Base-by-base conservation (phyloP, 345 rosid species). In the Fremontodendron californicum region DNA sequence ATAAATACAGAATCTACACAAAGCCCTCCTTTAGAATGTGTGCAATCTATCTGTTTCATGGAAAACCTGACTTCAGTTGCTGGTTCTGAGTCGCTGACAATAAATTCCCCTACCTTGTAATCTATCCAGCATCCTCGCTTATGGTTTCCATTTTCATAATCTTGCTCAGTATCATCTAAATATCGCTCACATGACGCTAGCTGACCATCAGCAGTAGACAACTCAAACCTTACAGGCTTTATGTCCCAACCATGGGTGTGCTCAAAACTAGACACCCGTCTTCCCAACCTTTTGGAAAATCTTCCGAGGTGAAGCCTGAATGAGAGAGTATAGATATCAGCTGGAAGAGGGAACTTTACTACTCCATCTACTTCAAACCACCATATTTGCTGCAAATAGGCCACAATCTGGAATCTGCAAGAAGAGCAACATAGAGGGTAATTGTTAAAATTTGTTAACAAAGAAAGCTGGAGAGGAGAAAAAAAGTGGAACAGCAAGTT, bases 101-200 rank as follows among this genome's bases (percentile, higher is more conserved):
- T 33, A 81, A 92, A 94, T 74, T 94, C 94, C 25, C 98, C 97
- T 12, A 89, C 94, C 75, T 81, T 87, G 79, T 92, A 91, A 16
- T 92, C 91, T 73, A 90, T 86, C 98, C 97, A 94, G 86, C 87
- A 89, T 75, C 98, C 96, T 9, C 98, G 93, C 87, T 92, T 94
- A 78, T 90, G 96, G 78, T 75, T 80, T 27, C 89, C 90, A 49
- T 84, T 61, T 35, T 71, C 76, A 75, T 86, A 94, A 42, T 84
- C 85, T 78, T 85, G 88, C 67, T 79, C 84, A 1, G 81, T 74
- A 69, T 84, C 91, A 9, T 88, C 97, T 75, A 92, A 52, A 81
- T 81, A 87, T 81, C 86, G 83, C 75, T 90, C 93, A 45, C 75
- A 82, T 9, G 88, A 86, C 71, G 91, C 90, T 9, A 85, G 84